Base-by-base conservation (phyloP, 1,284 basidiomycete species). In the Cutaneotrichosporon dermatis region DNA sequence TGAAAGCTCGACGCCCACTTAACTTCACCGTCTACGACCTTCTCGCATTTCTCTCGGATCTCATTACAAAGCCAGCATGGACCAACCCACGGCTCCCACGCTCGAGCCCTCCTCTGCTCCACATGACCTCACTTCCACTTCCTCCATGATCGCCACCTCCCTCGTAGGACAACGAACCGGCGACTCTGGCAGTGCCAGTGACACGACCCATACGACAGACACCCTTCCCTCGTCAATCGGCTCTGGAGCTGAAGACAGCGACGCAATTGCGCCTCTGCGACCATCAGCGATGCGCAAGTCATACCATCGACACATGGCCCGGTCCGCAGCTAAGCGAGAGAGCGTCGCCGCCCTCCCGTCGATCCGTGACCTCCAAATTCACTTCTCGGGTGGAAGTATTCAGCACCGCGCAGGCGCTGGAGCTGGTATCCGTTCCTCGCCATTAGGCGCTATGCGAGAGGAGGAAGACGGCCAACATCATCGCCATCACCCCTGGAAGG, bases 301-400 rank as follows among this genome's bases (percentile, higher is more conserved):
- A 60, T 70, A 71, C 61, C 59, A 61, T 44, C 66, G 72, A 10
- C 74, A 76, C 60, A 67, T 76, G 50, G 65, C 73, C 7, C 69
- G 72, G 15, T 71, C 69, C 33, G 77, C 77, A 1, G 71, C 73
- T 25, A 77, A 77, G 57, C 66, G 77, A 11, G 73, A 77, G 60
- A 72, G 69, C 4, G 75, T 79, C 6, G 72, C 73, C 54, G 58
- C 75, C 37, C 66, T 79, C 4, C 76, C 76, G 2, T 76, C 74
- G 9, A 79, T 79, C 61, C 70, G 74, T 55, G 71, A 76, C 59
- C 67, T 79, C 4, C 74, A 76, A 52, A 58, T 67, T 4, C 77
- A 75, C 48, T 79, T 77, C 62, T 63, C 69, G 1, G 66, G 71
- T 52, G 69, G 65, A 6, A 70, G 69, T 3, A 59, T 70, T 11